phyloP scores from a whole-genome alignment of 2,329 filamentous ascomycete genomes.

The Colletotrichum sp. region DNA sequence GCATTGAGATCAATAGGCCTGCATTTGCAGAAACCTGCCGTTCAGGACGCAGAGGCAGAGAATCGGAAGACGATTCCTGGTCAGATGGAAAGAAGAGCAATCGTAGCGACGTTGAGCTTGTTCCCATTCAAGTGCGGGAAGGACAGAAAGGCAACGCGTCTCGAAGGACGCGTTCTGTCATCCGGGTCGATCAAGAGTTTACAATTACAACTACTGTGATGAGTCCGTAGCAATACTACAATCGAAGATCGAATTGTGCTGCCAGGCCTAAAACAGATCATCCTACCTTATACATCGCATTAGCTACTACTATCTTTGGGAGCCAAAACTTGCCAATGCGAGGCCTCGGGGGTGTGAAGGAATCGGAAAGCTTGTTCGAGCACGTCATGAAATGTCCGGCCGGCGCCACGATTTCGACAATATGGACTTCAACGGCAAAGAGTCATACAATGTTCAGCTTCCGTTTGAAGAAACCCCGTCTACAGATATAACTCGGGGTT shows the following conservation, averaged over 20 bases:
- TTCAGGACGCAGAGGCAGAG: background rate
- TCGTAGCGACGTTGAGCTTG: background rate
- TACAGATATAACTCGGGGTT: too few species aligned
- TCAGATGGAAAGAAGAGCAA: background rate
- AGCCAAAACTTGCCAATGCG: too few species aligned
- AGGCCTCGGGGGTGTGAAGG: rapidly evolving
- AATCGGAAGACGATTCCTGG: background rate
- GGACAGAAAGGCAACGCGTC: background rate
- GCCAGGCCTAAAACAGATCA: too few species aligned
- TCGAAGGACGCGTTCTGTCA: background rate
- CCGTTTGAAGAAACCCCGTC: too few species aligned
- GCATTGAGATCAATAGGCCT: background rate
- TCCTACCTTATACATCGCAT: background rate
- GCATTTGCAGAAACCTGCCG: background rate
- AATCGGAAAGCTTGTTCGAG: too few species aligned
- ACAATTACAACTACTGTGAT: background rate
- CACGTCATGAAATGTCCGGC: too few species aligned
- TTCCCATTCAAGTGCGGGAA: background rate
- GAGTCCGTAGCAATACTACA: rapidly evolving
- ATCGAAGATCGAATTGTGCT: rapidly evolving
- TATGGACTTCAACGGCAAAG: too few species aligned
- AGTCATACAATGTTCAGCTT: too few species aligned
- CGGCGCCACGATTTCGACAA: too few species aligned
- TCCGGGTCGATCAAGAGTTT: background rate
- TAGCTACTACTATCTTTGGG: background rate